Evolutionary conservation across 2,329 filamentous ascomycete genomes (phyloP).

Genomic region (Colletotrichum siamense): DNA sequence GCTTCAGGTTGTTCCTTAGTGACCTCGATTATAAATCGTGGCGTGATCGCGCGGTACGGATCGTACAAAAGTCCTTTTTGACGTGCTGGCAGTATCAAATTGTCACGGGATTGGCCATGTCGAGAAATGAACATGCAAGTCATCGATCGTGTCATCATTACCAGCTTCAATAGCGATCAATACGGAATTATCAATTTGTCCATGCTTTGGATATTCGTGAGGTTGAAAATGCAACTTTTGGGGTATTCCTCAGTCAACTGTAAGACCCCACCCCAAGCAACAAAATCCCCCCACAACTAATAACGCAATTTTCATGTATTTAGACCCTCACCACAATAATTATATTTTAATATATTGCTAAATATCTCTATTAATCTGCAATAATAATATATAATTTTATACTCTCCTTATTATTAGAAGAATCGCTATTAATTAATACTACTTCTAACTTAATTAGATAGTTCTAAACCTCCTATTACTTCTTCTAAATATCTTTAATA

Average conservation of each 20-base stretch:
- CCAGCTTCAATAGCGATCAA: rapidly evolving
- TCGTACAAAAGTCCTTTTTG: background rate
- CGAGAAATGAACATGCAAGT: background rate
- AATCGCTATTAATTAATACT: no score
- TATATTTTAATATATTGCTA: no score
- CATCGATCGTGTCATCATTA: background rate
- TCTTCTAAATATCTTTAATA: no score
- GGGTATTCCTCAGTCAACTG: background rate
- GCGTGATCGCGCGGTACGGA: background rate
- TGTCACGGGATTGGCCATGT: background rate
- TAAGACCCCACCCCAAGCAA: no score
- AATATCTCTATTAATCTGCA: no score
- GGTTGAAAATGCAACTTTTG: background rate
- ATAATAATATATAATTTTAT: no score
- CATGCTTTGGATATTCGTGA: background rate
- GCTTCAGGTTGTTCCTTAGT: background rate
- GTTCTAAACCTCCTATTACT: no score
- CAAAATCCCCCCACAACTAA: no score
- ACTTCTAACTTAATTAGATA: no score
- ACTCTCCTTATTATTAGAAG: no score
- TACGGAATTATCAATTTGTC: background rate
- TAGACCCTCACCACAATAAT: no score
- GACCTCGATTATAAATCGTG: background rate
- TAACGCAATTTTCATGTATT: no score
- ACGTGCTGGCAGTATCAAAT: rapidly evolving